Percentiles rank a stretch among this genome's conserved stretches.
Evolutionary conservation across 2,329 filamentous ascomycete genomes (phyloP).

Genomic region (Fusarium illudens): DNA sequence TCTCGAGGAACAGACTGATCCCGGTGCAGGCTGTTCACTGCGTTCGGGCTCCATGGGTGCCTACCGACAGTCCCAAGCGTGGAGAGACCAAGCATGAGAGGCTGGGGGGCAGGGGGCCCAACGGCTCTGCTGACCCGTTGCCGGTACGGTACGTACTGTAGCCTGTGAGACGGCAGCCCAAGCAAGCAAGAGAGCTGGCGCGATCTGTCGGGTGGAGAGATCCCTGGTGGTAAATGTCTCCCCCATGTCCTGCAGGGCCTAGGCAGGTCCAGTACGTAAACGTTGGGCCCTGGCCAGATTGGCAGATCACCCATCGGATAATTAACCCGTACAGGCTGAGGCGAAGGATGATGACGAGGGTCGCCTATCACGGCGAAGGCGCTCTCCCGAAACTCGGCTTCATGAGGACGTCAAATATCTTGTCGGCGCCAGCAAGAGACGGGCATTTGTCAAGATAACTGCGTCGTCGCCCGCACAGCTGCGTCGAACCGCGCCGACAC

Average conservation of each 20-base stretch:
- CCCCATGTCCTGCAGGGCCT: slow-evolving; percentile 36
- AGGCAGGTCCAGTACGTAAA: slow-evolving; percentile 20
- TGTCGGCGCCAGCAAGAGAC: neutral
- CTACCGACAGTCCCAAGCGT: neutral
- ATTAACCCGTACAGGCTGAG: slow-evolving; percentile 1
- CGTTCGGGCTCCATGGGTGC: neutral
- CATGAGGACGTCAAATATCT: neutral
- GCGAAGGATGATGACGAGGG: neutral
- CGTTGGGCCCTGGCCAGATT: slow-evolving; percentile 15
- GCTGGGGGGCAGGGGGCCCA: slow-evolving; percentile 19
- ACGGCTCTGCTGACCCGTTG: neutral
- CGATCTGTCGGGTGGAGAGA: slow-evolving; percentile 42
- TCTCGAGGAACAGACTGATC: neutral
- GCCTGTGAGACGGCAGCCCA: slow-evolving; percentile 18
- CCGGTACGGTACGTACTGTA: slow-evolving; percentile 9
- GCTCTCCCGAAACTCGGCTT: neutral
- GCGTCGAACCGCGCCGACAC: slow-evolving; percentile 2
- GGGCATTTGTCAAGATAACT: neutral
- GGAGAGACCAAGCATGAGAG: slow-evolving; percentile 8
- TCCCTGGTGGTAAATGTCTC: slow-evolving; percentile 29
- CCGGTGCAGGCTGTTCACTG: neutral
- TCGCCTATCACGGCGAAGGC: neutral
- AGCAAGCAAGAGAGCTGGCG: slow-evolving; percentile 32
- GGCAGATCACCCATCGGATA: slow-evolving; percentile 15
- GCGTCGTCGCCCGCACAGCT: neutral